A percentile compares a stretch with the other conserved stretches of the same genome.
Conservation (phyloP, 2,329 filamentous ascomycete genomes). For the Ophiocordyceps sinensis region DNA sequence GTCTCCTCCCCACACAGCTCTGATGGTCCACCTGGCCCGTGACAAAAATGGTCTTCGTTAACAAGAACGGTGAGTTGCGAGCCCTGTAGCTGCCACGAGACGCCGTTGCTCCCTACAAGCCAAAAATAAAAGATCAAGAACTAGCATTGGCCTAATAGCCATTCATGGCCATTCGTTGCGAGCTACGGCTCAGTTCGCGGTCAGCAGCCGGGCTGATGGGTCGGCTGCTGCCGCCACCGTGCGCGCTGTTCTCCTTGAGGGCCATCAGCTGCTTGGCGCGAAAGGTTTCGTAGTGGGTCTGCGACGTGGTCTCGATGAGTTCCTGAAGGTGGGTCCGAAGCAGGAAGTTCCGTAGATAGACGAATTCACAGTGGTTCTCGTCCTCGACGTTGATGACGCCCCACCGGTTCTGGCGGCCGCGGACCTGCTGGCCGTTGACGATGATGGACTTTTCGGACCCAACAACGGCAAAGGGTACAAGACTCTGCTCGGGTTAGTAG, state of each 20-base stretch:
- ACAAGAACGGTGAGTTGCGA: conserved; percentile 8
- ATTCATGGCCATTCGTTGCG: conserved; percentile 97
- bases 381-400: conserved; percentile 99
- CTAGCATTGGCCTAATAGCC: conserved; percentile 56
- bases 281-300: conserved; percentile 99
- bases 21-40: conserved; percentile 15
- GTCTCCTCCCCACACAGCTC: conserved; percentile 8
- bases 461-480: conserved; percentile 94
- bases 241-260: conserved; percentile 93
- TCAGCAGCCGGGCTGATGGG: conserved; percentile 94
- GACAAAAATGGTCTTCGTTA: conserved; percentile 17
- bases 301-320: conserved; percentile 95
- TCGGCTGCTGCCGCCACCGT: conserved; percentile 60
- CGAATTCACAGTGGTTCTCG: conserved; percentile 98
- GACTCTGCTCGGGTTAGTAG: conserved; percentile 40
- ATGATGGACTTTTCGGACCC: conserved; percentile 97
- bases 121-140: conserved; percentile 13
- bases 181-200: conserved; percentile 90
- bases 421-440: conserved; percentile 92
- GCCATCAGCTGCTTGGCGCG: conserved; percentile 96
- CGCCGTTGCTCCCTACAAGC: conserved; percentile 18
- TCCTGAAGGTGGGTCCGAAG: conserved; percentile 97
- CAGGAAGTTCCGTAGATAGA: conserved; percentile 96
- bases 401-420: conserved; percentile 97
- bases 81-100: conserved; percentile 14